Evolutionary conservation across 208 protist genomes (phyloP).

Genomic region (Lotmaria passim): DNA sequence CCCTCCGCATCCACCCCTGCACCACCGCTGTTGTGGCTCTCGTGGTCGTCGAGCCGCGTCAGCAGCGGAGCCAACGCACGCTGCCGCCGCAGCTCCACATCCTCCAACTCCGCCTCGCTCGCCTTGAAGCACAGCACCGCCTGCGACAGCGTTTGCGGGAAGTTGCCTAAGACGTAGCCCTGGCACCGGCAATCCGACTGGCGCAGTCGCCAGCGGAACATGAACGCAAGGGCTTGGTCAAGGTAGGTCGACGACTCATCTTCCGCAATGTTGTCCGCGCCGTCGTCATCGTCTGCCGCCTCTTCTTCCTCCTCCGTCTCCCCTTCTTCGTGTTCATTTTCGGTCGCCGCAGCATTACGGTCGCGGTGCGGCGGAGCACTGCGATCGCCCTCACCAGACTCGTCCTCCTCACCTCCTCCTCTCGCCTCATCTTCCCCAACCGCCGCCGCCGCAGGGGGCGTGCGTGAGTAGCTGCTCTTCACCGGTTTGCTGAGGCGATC

Average conservation of each 20-base stretch:
- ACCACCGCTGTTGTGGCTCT: not conserved
- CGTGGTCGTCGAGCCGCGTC: slow-evolving; percentile 19
- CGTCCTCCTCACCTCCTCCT: not conserved
- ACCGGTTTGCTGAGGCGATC: too few relatives aligned
- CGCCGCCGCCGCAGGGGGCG: not conserved
- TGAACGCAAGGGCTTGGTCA: slow-evolving; percentile 80
- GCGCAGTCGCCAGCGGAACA: slow-evolving; percentile 86
- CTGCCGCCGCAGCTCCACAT: slow-evolving; percentile 30
- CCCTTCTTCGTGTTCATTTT: slow-evolving; percentile 7
- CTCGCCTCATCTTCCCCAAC: not conserved
- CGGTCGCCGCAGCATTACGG: not conserved
- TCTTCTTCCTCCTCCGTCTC: slow-evolving; percentile 34
- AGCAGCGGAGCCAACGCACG: slow-evolving; percentile 32
- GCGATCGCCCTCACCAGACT: not conserved
- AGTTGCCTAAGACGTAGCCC: slow-evolving; percentile 91
- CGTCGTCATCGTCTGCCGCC: slow-evolving; percentile 19
- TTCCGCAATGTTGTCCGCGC: not conserved
- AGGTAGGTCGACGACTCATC: slow-evolving; percentile 44
- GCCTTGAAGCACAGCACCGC: slow-evolving; percentile 82
- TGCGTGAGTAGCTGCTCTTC: too few relatives aligned
- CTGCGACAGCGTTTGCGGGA: slow-evolving; percentile 85
- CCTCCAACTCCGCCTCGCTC: slow-evolving; percentile 36
- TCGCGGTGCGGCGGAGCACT: too few relatives aligned
- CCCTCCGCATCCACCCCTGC: slow-evolving; percentile 11
- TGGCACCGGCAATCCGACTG: slow-evolving; percentile 84